phyloP scores from a whole-genome alignment of 257 asterid genomes.

The Lavandula angustifolia region DNA sequence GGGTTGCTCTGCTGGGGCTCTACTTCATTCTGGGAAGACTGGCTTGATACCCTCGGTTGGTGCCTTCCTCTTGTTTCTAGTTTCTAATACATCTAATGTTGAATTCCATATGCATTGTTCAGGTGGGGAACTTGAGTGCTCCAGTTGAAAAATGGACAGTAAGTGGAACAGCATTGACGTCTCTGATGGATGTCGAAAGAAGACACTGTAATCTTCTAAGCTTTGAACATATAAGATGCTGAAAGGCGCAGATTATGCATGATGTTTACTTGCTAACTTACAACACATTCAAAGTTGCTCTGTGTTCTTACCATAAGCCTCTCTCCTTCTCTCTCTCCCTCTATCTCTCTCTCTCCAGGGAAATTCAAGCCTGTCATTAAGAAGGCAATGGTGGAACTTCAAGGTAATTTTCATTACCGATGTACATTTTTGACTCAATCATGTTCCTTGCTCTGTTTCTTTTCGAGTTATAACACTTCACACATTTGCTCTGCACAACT shows the following conservation, averaged over 20 bases:
- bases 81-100: not conserved
- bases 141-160: slow-evolving; percentile 73
- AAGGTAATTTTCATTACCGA: slow-evolving; percentile 43
- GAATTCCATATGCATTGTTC: slow-evolving; percentile 10
- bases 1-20: slow-evolving; percentile 52
- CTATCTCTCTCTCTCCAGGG: slow-evolving; percentile 41
- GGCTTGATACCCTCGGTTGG: slow-evolving; percentile 59
- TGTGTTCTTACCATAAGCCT: not conserved
- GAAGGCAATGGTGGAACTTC: slow-evolving; percentile 93
- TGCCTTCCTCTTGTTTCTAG: slow-evolving; percentile 13
- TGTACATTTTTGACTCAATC: not conserved
- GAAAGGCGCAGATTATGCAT: too few species aligned
- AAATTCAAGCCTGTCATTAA: slow-evolving; percentile 87
- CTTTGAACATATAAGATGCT: too few species aligned
- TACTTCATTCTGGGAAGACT: slow-evolving; percentile 38
- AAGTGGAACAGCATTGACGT: slow-evolving; percentile 84
- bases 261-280: too few species aligned
- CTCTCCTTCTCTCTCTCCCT: slow-evolving; percentile 12
- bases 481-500: slow-evolving; percentile 7
- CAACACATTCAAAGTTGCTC: not conserved
- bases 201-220: slow-evolving; percentile 57
- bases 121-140: slow-evolving; percentile 82
- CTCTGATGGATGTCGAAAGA: slow-evolving; percentile 87
- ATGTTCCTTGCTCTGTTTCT: slow-evolving; percentile 5
- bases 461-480: not conserved